These are phyloP conservation scores for Ambispora gerdemannii DNA, from an alignment of 192 early-diverging fungal species.

Conservation along the genomic window DNA sequence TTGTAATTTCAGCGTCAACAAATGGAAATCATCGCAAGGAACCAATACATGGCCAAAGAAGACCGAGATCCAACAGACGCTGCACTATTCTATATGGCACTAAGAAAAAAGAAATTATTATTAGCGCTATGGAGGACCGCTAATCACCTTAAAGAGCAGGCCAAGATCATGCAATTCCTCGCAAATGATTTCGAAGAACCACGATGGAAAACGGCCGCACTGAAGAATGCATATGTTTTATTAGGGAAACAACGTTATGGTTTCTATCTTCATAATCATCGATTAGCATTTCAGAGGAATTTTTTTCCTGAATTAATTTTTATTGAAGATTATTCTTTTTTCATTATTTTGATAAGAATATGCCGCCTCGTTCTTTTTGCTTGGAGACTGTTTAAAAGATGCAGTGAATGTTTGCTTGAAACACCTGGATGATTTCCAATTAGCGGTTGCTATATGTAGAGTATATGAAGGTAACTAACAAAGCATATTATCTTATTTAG, in stretches of 20 bases:
- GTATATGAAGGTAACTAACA: constrained; percentile 83
- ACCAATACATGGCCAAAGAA: constrained; percentile 71
- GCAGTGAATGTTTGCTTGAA: constrained; percentile 90
- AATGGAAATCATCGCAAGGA: constrained; percentile 86
- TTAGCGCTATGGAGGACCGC: constrained; percentile 89
- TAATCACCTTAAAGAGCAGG: constrained; percentile 76
- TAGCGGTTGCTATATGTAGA: constrained; percentile 88
- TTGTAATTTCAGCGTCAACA: constrained; percentile 53
- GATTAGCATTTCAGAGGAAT: background rate
- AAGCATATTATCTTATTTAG: too few relatives aligned
- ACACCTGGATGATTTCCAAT: constrained; percentile 85
- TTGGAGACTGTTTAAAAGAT: constrained; percentile 84
- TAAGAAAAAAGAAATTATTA: constrained; percentile 87
- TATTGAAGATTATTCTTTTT: background rate
- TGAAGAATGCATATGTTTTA: constrained; percentile 98
- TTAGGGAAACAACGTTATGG: constrained; percentile 91
- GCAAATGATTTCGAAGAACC: constrained; percentile 87
- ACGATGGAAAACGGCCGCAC: constrained; percentile 89
- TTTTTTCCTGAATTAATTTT: constrained; percentile 3
- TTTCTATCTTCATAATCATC: too few relatives aligned
- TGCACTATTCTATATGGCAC: constrained; percentile 84
- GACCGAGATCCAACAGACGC: constrained; percentile 84
- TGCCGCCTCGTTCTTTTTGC: constrained; percentile 92
- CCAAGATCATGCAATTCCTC: constrained; percentile 86
- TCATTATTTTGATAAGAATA: constrained; percentile 56